Evolutionary conservation across 495 filamentous ascomycete genomes (phyloP), one percentile per base, ranked within the genome.

Genomic region (Talaromyces liani): DNA sequence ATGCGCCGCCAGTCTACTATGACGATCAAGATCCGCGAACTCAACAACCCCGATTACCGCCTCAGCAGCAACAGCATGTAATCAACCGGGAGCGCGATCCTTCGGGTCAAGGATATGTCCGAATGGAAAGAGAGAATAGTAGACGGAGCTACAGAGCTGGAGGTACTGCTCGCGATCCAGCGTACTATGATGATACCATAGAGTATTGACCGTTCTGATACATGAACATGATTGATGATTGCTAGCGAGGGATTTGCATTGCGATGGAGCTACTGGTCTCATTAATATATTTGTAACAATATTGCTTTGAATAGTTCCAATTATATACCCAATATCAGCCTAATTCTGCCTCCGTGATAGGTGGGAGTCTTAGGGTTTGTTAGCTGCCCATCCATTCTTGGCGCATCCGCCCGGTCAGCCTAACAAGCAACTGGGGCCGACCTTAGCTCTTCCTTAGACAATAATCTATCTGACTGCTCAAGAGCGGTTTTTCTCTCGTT

Each of bases 1-100:
- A 66, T 54, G 60, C 63, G 27, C 53, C 53, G 12, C 53, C 53
- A 27, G 39, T 56, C 54, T 69, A 66, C 45, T 70, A 70, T 56
- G 64, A 56, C 29, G 60, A 66, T 14, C 61, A 67, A 25, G 69
- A 45, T 6, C 45, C 41, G n/a, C 60, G 45, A 33, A 14, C 14
- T 27, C 53, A 25, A 22, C 60, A 62, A 9, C 4, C 45, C 20
- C 45, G 68, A 41, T 66, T 68, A 31, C 27, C 64, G 8, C 41
- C 63, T 25, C 68, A 54, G 10, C 58, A 59, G 10, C 53, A 56
- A 29, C 53, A 25, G n/a, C 53, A 27, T 9, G 10, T 29, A 4
- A 20, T 18, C 10, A 9, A 27, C 4, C 53, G 53, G 9, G 53
- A 56, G 20, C 53, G 53, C 1, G 27, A 56, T 27, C 6, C 53